A percentile compares a stretch with the other conserved stretches of the same genome.
These are phyloP conservation scores for Alternaria sp. DNA, from an alignment of 2,329 filamentous ascomycete species.

Conservation along the genomic window DNA sequence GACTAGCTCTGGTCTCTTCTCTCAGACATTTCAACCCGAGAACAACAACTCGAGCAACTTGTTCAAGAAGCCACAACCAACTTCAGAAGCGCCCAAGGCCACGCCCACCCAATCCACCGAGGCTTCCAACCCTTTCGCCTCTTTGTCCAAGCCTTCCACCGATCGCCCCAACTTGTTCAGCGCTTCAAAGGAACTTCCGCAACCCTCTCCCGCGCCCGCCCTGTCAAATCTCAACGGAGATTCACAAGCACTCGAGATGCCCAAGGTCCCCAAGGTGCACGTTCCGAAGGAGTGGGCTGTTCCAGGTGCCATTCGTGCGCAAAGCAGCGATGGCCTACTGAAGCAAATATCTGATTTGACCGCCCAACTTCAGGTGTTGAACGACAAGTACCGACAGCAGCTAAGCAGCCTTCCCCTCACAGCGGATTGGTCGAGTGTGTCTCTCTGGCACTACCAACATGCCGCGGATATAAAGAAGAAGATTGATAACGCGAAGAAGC, in stretches of 20 bases:
- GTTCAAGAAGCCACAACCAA: constrained; percentile 23
- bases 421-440: constrained; percentile 44
- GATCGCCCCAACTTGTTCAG: constrained; percentile 27
- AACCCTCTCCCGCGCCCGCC: constrained; percentile 20
- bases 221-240: constrained; percentile 25
- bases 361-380: constrained; percentile 38
- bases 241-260: constrained; percentile 21
- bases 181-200: constrained; percentile 22
- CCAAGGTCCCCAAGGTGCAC: constrained; percentile 37
- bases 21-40: constrained; percentile 27
- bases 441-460: constrained; percentile 42
- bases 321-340: constrained; percentile 20
- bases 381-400: constrained; percentile 39
- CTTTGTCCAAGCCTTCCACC: constrained; percentile 21
- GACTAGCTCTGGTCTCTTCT: constrained; percentile 31
- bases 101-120: constrained; percentile 15
- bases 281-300: constrained; percentile 39
- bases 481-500: constrained; percentile 42
- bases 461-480: constrained; percentile 39
- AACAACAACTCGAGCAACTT: constrained; percentile 16
- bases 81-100: constrained; percentile 19
- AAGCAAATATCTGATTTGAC: constrained; percentile 30
- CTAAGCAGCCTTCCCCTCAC: constrained; percentile 30
- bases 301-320: constrained; percentile 15
- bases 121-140: constrained; percentile 28